Evolutionary conservation across 208 protist species (phyloP).

Genomic region (Leishmania mexicana): DNA sequence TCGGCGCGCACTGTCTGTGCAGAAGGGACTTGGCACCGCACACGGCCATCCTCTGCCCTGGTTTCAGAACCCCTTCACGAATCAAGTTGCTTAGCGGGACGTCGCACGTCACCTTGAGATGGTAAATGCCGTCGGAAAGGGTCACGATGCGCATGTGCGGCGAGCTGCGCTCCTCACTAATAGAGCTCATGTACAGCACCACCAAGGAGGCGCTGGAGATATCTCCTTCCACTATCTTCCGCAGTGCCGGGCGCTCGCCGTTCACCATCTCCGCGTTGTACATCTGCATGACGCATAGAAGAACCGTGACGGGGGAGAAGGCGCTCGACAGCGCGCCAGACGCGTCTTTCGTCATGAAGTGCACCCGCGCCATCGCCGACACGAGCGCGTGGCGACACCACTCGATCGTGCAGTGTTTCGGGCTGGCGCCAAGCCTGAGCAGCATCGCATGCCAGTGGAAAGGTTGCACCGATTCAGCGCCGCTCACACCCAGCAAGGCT

Average conservation of each 20-base stretch:
- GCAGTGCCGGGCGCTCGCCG: constrained; percentile 60
- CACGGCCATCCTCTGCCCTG: constrained; percentile 62
- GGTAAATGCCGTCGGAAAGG: constrained; percentile 79
- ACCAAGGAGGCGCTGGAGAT: constrained; percentile 58
- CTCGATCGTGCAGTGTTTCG: constrained; percentile 36
- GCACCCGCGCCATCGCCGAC: constrained; percentile 45
- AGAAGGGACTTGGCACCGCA: constrained; percentile 67
- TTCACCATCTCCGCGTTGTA: constrained; percentile 86
- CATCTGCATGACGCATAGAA: constrained; percentile 53
- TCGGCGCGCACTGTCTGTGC: constrained; percentile 43
- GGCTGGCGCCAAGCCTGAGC: constrained; percentile 44
- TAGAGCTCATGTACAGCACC: constrained; percentile 51
- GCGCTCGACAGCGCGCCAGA: neutral
- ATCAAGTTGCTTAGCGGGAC: constrained; percentile 72
- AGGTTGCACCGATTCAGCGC: constrained; percentile 8
- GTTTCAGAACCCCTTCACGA: constrained; percentile 53
- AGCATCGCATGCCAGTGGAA: constrained; percentile 52
- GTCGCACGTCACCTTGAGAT: constrained; percentile 65
- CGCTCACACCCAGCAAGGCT: constrained; percentile 4
- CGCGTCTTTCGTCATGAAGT: constrained; percentile 3
- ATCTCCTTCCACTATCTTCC: constrained; percentile 73
- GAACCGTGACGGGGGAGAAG: constrained; percentile 29
- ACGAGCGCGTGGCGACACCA: constrained; percentile 64
- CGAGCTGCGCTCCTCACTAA: constrained; percentile 45
- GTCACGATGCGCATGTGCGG: constrained; percentile 65